These are phyloP conservation scores for Canavalia gladiata DNA, from an alignment of 306 rosid genomes.

Conservation along the genomic window DNA sequence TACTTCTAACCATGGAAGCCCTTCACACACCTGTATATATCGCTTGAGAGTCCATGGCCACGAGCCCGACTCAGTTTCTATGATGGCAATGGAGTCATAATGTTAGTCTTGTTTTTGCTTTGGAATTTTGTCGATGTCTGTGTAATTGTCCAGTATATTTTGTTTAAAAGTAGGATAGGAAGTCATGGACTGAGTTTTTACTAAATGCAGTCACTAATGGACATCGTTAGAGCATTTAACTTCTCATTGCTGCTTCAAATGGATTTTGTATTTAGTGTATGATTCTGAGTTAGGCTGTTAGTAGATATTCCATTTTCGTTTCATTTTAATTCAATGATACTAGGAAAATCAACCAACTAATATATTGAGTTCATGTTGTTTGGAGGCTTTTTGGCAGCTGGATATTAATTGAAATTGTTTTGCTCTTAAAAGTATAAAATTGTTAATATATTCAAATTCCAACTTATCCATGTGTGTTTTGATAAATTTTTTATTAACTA, in stretches of 20 bases:
- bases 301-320: conserved; percentile 20
- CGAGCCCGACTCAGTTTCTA: conserved; percentile 70
- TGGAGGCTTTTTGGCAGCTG: not conserved
- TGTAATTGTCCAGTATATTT: conserved; percentile 49
- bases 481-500: not conserved
- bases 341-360: not conserved
- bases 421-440: not conserved
- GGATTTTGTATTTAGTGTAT: conserved; percentile 57
- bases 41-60: conserved; percentile 92
- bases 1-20: conserved; percentile 87
- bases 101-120: conserved; percentile 26
- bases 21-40: conserved; percentile 94
- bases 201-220: conserved; percentile 36
- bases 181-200: conserved; percentile 43
- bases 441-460: not conserved
- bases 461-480: not conserved
- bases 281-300: conserved; percentile 41
- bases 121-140: conserved; percentile 29
- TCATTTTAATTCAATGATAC: not conserved
- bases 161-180: conserved; percentile 57
- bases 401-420: not conserved
- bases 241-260: conserved; percentile 43
- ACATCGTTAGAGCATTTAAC: conserved; percentile 46
- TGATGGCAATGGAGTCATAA: conserved; percentile 65
- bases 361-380: not conserved